These are phyloP conservation scores for Annulohypoxylon moriforme DNA, from an alignment of 495 filamentous ascomycete species.

Conservation along the genomic window DNA sequence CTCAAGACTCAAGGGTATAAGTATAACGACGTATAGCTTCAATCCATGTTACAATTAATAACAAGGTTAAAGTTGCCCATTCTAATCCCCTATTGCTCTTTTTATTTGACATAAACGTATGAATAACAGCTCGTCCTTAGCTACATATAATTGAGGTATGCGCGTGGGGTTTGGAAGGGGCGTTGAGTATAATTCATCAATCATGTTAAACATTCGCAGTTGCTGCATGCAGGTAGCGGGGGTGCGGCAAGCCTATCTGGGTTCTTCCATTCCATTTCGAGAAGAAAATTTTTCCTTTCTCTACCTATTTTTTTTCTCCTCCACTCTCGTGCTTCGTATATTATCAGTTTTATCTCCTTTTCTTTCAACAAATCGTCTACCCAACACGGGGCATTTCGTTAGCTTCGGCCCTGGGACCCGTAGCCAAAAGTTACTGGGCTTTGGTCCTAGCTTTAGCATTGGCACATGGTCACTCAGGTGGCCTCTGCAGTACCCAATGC, in stretches of 20 bases:
- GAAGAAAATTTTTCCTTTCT: constrained; percentile 23
- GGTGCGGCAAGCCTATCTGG: constrained; percentile 16
- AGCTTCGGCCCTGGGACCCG: constrained; percentile 33
- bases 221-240: constrained; percentile 25
- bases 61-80: constrained; percentile 2
- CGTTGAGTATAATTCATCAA: not conserved
- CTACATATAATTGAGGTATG: constrained; percentile 1
- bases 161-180: not conserved
- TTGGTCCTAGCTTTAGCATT: constrained; percentile 22
- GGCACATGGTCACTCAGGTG: not conserved
- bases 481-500: not conserved
- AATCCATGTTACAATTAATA: not conserved
- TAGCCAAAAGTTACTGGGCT: constrained; percentile 30
- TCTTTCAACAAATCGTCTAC: constrained; percentile 19
- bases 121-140: not conserved
- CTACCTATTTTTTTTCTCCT: constrained; percentile 32
- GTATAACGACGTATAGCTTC: not conserved
- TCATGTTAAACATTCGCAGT: not conserved
- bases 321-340: constrained; percentile 28
- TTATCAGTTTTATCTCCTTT: not conserved
- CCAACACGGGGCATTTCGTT: constrained; percentile 18
- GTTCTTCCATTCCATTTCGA: constrained; percentile 17
- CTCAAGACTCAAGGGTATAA: not conserved
- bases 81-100: not conserved
- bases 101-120: not conserved